Base-by-base conservation (phyloP, 768 basidiomycete genomes). In the Agrocybe pediades region DNA sequence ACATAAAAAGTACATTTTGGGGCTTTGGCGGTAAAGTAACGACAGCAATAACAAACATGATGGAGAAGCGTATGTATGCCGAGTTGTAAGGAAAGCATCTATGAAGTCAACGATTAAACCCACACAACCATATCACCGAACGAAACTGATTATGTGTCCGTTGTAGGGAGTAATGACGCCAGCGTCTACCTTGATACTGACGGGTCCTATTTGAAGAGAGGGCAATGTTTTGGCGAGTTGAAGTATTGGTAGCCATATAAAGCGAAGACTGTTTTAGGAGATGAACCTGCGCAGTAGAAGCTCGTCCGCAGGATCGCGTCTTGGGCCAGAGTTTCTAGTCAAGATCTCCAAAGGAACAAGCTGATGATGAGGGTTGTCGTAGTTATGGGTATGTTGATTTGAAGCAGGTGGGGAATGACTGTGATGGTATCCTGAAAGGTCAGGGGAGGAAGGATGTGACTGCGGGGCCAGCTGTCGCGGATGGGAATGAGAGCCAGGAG, bases 291-390 rank as follows among this genome's bases (percentile, higher is more conserved):
- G 79, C 45, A 88, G 70, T 50, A 85, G 71, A 53, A 83, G 82
- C 59, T 87, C 86, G 61, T 88, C 87, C 20, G 76, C 73, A 46
- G 86, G 84, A 60, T 88, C 80, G 9, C 87, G 79, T 63, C 78
- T 71, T 16, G 81, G 79, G 25, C 74, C 78, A n/a, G 79, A 68
- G 17, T 80, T 71, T 49, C 69, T 78, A 64, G 84, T 80, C 13
- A 88, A 80, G 44, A 83, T 79, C 59, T 84, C 79, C 25, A 88
- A 77, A 42, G 87, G 87, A 9, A 88, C 86, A 0, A 88, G 75
- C 36, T 72, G 67, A 45, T 60, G 62, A 46, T 59, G 58, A 17
- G 62, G 59, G 24, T 53, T 52, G 23, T 66, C 62, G 48, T 63
- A 51, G 33, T 65, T 62, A 11, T 68, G 66, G 56, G 66, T 74